Evolutionary conservation across 2,329 filamentous ascomycete genomes (phyloP), one percentile per base, ranked within the genome.

Genomic region (Colletotrichum plurivorum): DNA sequence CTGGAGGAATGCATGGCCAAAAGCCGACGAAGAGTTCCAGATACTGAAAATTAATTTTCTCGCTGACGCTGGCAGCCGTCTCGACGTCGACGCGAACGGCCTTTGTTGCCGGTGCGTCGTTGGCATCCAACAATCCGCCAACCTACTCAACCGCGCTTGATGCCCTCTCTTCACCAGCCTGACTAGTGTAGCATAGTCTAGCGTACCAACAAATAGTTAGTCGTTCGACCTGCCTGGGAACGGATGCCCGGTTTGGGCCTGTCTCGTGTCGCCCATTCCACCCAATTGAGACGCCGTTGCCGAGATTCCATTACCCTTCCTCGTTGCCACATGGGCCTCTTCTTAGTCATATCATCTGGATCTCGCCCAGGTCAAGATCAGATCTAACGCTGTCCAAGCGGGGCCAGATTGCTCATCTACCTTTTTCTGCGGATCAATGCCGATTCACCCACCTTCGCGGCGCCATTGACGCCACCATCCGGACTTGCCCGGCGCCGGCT

Each of bases 261-360:
- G 58, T 63, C 63, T 67, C 58, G 58, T 56, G 31, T 49, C 31
- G 27, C 45, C 12, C 52, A 27, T 54, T 54, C 59, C 49, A 18
- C 46, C 52, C 59, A 52, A 58, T 53, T 16, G 53, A 53, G 18
- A 58, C 27, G 52, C 48, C 39, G 16, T 53, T 63, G 52, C 59
- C 59, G 64, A 27, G 10, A 46, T 49, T 57, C 45, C 53, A 56
- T 68, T 46, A 22, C 45, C 46, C 65, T 64, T 7, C n/a, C n/a
- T n/a, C 43, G 41, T 18, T 27, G 43, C 51, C 20, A 15, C 12
- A 52, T 39, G 58, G 63, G 39, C 31, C n/a, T 22, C 25, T 16
- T 13, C 46, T 63, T 43, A 56, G 13, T 55, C 55, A 55, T 51
- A 45, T 31, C 36, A 18, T 22, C 36, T 39, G 62, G 52, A 49